Percentiles rank a stretch among this genome's conserved stretches.
Conservation (phyloP, 1,284 basidiomycete species). For the Trametes polyzona region DNA sequence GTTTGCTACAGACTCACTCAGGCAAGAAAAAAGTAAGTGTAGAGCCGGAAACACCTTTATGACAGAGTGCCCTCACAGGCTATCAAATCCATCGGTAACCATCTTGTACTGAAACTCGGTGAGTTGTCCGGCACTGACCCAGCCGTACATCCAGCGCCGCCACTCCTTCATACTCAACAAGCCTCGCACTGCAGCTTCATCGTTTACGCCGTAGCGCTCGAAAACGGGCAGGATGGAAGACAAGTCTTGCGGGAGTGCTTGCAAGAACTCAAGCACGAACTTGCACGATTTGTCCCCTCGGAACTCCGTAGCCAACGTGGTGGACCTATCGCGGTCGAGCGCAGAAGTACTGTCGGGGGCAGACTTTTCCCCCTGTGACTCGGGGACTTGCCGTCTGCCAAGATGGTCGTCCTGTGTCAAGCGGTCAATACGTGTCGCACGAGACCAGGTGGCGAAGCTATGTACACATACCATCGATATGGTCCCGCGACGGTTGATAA, state of each 20-base stretch:
- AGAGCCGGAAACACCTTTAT: no score
- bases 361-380: no score
- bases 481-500: no score
- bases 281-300: background rate
- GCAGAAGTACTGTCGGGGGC: no score
- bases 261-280: conserved; percentile 2
- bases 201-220: conserved; percentile 2
- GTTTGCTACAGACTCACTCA: no score
- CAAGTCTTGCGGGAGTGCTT: conserved; percentile 12
- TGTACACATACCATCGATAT: no score
- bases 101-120: conserved; percentile 23
- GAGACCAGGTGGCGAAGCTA: no score
- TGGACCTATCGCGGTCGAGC: no score
- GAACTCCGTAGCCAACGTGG: background rate
- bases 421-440: no score
- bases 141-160: conserved; percentile 16
- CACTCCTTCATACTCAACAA: conserved; percentile 8
- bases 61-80: background rate
- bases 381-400: no score
- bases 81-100: conserved; percentile 10
- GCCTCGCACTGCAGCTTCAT: conserved; percentile 5
- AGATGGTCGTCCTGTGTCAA: no score
- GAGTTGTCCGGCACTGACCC: conserved; percentile 16
- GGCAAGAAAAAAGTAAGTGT: no score
- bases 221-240: conserved; percentile 10